Evolutionary conservation across 495 filamentous ascomycete genomes (phyloP).

Genomic region (Penicillium manginii): DNA sequence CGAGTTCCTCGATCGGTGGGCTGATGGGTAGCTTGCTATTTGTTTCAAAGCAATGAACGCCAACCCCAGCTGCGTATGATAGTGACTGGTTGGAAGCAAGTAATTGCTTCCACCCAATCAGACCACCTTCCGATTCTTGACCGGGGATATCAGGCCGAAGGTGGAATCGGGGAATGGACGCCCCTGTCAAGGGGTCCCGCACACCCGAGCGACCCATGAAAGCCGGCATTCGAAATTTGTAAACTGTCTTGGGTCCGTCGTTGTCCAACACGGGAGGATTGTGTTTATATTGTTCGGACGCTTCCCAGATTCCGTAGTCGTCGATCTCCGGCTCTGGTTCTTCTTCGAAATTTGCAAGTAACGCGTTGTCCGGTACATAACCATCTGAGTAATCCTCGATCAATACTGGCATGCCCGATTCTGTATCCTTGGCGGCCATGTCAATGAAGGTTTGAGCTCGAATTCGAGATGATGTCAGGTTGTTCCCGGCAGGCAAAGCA

Average conservation of each 20-base stretch:
- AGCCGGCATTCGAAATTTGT: slow-evolving; percentile 49
- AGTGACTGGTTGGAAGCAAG: slow-evolving; percentile 48
- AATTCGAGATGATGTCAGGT: slow-evolving; percentile 51
- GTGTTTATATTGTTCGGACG: slow-evolving; percentile 31
- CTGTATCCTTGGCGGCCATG: slow-evolving; percentile 49
- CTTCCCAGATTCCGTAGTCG: slow-evolving; percentile 40
- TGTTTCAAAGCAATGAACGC: slow-evolving; percentile 44
- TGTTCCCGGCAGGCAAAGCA: slow-evolving; percentile 50
- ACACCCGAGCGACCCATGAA: slow-evolving; percentile 48
- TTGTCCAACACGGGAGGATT: slow-evolving; percentile 22
- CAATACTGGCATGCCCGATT: slow-evolving; percentile 45
- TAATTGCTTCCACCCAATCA: slow-evolving; percentile 51
- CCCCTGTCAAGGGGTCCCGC: slow-evolving; percentile 31
- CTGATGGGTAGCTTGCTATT: slow-evolving; percentile 24
- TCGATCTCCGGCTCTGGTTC: slow-evolving; percentile 44
- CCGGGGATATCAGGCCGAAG: slow-evolving; percentile 49
- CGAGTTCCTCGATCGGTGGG: slow-evolving; percentile 33
- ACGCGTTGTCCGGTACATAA: slow-evolving; percentile 43
- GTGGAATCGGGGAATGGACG: slow-evolving; percentile 47
- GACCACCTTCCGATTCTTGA: slow-evolving; percentile 48
- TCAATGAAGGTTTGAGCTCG: slow-evolving; percentile 55
- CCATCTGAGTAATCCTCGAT: slow-evolving; percentile 51
- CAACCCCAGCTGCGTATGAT: slow-evolving; percentile 44
- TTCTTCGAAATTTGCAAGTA: slow-evolving; percentile 36
- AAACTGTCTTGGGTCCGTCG: slow-evolving; percentile 45